These are phyloP conservation scores for Malbranchea zuffiana DNA, from an alignment of 2,329 filamentous ascomycete species.

Conservation along the genomic window DNA sequence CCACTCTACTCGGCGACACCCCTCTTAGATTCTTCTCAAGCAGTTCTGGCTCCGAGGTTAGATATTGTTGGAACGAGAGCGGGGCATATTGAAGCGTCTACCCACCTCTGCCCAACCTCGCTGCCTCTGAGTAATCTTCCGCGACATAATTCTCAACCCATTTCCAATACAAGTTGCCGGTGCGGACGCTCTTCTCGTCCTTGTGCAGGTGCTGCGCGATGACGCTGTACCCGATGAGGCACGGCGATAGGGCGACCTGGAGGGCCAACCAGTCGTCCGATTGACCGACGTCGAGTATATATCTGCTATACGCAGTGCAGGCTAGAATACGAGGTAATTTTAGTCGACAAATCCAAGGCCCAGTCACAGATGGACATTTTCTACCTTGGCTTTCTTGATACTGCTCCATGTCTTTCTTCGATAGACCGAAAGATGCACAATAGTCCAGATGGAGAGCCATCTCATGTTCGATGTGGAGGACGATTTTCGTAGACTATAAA, in stretches of 20 bases:
- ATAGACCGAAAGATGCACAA: constrained; percentile 69
- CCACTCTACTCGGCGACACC: constrained; percentile 63
- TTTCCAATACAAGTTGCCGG: constrained; percentile 68
- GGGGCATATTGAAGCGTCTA: constrained; percentile 5
- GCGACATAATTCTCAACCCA: constrained; percentile 88
- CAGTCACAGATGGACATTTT: no score
- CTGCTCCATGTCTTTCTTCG: constrained; percentile 58
- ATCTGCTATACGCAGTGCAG: constrained; percentile 74
- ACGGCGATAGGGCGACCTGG: constrained; percentile 74
- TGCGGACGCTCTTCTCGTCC: constrained; percentile 48
- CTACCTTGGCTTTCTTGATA: constrained; percentile 64
- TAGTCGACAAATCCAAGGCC: no score
- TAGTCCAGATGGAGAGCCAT: constrained; percentile 73
- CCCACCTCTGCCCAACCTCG: constrained; percentile 58
- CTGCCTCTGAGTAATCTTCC: constrained; percentile 64
- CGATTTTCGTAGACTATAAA: constrained; percentile 53
- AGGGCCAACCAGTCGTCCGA: constrained; percentile 81
- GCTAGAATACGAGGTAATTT: constrained; percentile 36
- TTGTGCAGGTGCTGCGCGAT: constrained; percentile 61
- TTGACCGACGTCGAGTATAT: constrained; percentile 78
- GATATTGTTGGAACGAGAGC: constrained; percentile 11
- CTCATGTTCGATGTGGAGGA: constrained; percentile 67
- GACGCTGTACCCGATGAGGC: constrained; percentile 76
- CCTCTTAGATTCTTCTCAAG: constrained; percentile 64
- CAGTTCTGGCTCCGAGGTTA: constrained; percentile 42